Evolutionary conservation across 2,329 filamentous ascomycete genomes (phyloP).

Genomic region (Exophiala phaeomuriformis): DNA sequence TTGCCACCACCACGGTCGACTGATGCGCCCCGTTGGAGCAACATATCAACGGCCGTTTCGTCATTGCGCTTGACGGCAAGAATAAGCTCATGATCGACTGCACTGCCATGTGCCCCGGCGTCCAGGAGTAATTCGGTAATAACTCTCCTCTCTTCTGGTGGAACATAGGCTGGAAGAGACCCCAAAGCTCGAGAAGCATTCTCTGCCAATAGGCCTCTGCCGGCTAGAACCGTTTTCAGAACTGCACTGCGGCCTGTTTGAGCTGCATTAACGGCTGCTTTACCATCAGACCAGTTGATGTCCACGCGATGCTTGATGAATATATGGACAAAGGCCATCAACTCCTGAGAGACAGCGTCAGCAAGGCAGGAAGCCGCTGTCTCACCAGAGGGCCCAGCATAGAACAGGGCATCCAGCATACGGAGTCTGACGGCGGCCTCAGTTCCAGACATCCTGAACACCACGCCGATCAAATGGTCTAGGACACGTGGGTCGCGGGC

Average conservation of each 20-base stretch:
- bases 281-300: constrained; percentile 6
- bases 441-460: not conserved
- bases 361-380: not conserved
- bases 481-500: not conserved
- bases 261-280: not conserved
- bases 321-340: not conserved
- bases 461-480: not conserved
- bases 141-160: not conserved
- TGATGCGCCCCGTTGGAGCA: not conserved
- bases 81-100: constrained; percentile 4
- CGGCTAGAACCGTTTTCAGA: not conserved
- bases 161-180: constrained; percentile 1
- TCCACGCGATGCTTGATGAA: constrained; percentile 5
- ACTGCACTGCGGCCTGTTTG: constrained; percentile 1
- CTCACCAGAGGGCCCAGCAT: not conserved
- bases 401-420: constrained; percentile 1
- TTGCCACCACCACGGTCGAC: constrained; percentile 1
- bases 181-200: constrained; percentile 6
- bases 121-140: not conserved
- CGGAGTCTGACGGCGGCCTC: not conserved
- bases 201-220: not conserved
- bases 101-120: not conserved
- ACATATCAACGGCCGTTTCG: not conserved
- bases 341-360: not conserved
- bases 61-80: constrained; percentile 2